Base-by-base conservation (phyloP, 2,329 filamentous ascomycete genomes). In the Apiospora koreana region DNA sequence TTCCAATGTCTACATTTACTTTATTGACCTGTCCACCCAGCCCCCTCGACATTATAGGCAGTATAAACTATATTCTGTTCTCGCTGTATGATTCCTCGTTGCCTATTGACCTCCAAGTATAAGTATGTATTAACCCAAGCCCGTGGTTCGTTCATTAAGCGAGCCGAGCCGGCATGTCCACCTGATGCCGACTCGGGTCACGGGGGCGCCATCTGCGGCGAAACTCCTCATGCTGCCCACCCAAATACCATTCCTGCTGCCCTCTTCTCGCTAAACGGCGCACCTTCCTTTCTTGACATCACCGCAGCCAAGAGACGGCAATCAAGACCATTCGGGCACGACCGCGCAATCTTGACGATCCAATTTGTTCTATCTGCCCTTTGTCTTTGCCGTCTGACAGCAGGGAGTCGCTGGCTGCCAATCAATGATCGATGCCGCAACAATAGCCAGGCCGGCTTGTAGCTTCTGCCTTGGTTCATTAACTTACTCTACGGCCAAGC, bases 111-210 rank as follows among this genome's bases (percentile, higher is more conserved):
- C 18, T 3, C 7, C 21, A 18, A 5, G 21, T 1, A n/a, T n/a
- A n/a, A n/a, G n/a, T n/a, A n/a, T n/a, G n/a, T n/a, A n/a, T 38
- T 9, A 62, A 35, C 7, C 14, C 21, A 38, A 62, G 31, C 28
- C 21, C 54, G 8, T 62, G 31, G 54, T 62, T 62, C 31, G 54
- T 62, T 38, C 54, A n/a, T 38, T 62, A 62, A 62, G 54, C 54
- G 54, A 62, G 54, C 54, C 54, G 54, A 62, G 31, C 54, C 54
- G 31, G 35, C 54, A 62, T 62, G 54, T 62, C 54, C 54, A 62
- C 54, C 31, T 62, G 54, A 62, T 38, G 54, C 18, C 54, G 54
- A 38, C 31, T 62, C 54, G 54, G 54, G 21, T 38, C 54, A 62
- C 54, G 18, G 38, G 54, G 54, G 31, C 28, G 31, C 28, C 31